These are phyloP conservation scores for Xylariaceae sp. DNA, from an alignment of 2,329 filamentous ascomycete genomes.

Conservation along the genomic window DNA sequence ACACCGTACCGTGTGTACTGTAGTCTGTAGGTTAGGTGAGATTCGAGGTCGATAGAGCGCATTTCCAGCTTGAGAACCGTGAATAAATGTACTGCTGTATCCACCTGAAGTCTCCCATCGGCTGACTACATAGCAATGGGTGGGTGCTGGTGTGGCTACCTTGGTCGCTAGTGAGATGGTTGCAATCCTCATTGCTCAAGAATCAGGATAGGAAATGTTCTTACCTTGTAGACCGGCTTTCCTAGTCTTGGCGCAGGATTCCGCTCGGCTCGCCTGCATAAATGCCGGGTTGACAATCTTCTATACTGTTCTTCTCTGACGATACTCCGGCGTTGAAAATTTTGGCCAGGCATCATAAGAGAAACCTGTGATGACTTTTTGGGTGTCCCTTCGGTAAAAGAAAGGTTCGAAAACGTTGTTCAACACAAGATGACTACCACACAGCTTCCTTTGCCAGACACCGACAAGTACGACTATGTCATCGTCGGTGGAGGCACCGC, in stretches of 20 bases:
- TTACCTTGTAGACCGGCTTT: constrained; percentile 5
- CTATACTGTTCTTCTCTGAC: constrained; percentile 1
- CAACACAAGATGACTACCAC: constrained; percentile 55
- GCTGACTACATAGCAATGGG: neutral
- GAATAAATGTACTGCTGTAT: too few relatives aligned
- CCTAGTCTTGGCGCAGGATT: constrained; percentile 14
- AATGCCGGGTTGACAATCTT: constrained; percentile 3
- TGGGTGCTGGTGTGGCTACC: too few relatives aligned
- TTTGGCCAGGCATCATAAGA: neutral
- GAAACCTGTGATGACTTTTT: too few relatives aligned
- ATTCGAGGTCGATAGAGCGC: neutral
- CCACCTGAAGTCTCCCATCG: too few relatives aligned
- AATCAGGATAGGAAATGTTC: constrained; percentile 7
- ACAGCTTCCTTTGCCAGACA: constrained; percentile 57
- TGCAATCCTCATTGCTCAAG: constrained; percentile 13
- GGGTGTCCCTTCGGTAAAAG: too few relatives aligned
- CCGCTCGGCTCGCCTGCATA: constrained; percentile 3
- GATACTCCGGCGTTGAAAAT: neutral
- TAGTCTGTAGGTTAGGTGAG: neutral
- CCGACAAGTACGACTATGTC: constrained; percentile 73
- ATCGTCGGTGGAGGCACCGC: constrained; percentile 82
- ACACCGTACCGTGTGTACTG: neutral
- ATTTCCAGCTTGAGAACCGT: too few relatives aligned
- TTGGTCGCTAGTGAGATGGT: too few relatives aligned
- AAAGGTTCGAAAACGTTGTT: too few relatives aligned